Conservation (phyloP, 306 rosid genomes). For the Sechiopsis laciniata region DNA sequence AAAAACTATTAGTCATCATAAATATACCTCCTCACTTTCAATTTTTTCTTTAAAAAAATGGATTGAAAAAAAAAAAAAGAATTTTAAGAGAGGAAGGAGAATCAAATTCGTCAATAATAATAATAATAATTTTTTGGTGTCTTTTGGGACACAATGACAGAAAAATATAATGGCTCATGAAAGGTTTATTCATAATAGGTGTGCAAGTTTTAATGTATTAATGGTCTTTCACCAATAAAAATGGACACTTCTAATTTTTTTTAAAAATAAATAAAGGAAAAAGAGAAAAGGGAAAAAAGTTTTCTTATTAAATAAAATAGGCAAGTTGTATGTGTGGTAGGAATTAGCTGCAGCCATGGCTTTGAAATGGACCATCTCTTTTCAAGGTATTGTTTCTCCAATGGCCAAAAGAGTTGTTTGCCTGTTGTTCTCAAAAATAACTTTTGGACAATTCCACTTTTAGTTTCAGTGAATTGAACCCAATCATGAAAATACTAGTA, state of each 20-base stretch:
- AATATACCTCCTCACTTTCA: no score
- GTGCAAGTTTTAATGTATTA: constrained; percentile 11
- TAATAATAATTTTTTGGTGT: not conserved
- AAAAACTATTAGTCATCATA: no score
- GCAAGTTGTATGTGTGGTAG: not conserved
- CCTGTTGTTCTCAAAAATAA: not conserved
- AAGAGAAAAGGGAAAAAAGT: not conserved
- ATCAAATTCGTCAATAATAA: not conserved
- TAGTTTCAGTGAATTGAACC: not conserved
- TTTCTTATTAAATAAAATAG: not conserved
- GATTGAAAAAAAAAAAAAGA: not conserved
- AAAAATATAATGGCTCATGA: constrained; percentile 11
- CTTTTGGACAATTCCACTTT: not conserved
- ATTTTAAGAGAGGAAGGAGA: not conserved
- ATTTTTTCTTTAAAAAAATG: no score
- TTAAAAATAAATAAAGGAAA: not conserved
- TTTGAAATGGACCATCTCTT: constrained; percentile 1
- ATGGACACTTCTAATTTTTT: not conserved
- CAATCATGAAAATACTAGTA: not conserved
- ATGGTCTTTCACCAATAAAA: constrained; percentile 15
- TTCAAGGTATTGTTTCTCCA: not conserved
- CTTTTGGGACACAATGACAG: constrained; percentile 16
- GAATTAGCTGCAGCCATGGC: not conserved
- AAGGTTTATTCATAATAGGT: constrained; percentile 12
- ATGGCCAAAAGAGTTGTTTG: constrained; percentile 1